Conservation (phyloP, 2,329 filamentous ascomycete genomes). For the Neofusicoccum umdonicola region DNA sequence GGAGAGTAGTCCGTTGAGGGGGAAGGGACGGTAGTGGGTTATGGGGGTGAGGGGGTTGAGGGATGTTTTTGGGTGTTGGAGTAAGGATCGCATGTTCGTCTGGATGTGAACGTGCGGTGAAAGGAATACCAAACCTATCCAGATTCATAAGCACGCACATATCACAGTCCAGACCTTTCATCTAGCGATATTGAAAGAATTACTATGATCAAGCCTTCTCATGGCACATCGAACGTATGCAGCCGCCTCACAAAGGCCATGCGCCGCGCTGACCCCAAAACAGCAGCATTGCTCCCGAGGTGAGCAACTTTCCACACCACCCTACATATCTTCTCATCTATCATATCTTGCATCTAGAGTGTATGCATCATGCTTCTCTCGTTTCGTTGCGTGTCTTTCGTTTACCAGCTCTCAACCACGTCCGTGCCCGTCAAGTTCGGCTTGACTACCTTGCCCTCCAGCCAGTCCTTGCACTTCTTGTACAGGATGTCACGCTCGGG, state of each 20-base stretch:
- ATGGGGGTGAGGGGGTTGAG: not conserved
- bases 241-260: too few species aligned
- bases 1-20: conserved; percentile 33
- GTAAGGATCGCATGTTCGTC: not conserved
- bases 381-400: not conserved
- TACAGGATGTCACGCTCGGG: conserved; percentile 20
- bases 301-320: too few species aligned
- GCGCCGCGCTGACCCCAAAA: too few species aligned
- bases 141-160: too few species aligned
- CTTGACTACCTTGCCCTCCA: conserved; percentile 18
- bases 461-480: conserved; percentile 19
- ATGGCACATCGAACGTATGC: too few species aligned
- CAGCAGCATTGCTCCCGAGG: too few species aligned
- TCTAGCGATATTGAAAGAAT: too few species aligned
- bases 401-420: conserved; percentile 16
- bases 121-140: not conserved
- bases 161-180: too few species aligned
- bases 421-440: conserved; percentile 20
- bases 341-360: not conserved
- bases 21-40: conserved; percentile 6
- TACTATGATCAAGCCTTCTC: too few species aligned
- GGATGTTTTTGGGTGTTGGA: too few species aligned
- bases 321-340: too few species aligned
- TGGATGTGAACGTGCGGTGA: not conserved
- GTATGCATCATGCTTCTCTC: not conserved